Conservation (phyloP, 2,329 filamentous ascomycete genomes). For the Cryphonectria nitschkei region DNA sequence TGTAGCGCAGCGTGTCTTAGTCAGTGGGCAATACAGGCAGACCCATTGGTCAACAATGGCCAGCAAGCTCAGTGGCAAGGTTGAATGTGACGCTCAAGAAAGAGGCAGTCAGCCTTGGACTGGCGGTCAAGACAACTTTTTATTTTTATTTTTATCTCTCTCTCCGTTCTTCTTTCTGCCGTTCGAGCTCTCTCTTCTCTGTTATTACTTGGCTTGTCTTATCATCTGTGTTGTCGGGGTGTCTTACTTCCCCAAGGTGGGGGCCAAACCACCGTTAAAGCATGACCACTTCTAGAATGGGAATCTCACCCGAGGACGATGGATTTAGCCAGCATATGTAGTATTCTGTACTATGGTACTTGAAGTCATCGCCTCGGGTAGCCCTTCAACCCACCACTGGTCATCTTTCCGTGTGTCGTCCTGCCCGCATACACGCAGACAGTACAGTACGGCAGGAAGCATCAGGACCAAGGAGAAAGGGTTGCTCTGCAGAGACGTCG, state of each 20-base stretch:
- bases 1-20: slow-evolving; percentile 6
- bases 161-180: background rate
- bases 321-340: background rate
- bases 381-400: no score
- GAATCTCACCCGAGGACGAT: background rate
- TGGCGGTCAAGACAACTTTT: background rate
- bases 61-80: background rate
- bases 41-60: background rate
- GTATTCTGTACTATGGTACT: background rate
- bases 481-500: no score
- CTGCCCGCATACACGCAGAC: background rate
- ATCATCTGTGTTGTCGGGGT: background rate
- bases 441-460: background rate
- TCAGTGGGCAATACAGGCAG: slow-evolving; percentile 13
- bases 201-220: background rate
- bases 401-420: background rate
- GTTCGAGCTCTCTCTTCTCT: background rate
- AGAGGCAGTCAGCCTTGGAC: background rate
- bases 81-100: background rate
- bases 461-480: background rate
- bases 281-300: background rate
- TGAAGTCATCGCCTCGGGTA: background rate
- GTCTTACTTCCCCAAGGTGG: background rate
- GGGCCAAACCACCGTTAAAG: background rate
- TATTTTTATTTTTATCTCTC: background rate